Evolutionary conservation across 1,284 basidiomycete species (phyloP), one percentile per base, ranked within the genome.

Genomic region (Papiliotrema laurentii): DNA sequence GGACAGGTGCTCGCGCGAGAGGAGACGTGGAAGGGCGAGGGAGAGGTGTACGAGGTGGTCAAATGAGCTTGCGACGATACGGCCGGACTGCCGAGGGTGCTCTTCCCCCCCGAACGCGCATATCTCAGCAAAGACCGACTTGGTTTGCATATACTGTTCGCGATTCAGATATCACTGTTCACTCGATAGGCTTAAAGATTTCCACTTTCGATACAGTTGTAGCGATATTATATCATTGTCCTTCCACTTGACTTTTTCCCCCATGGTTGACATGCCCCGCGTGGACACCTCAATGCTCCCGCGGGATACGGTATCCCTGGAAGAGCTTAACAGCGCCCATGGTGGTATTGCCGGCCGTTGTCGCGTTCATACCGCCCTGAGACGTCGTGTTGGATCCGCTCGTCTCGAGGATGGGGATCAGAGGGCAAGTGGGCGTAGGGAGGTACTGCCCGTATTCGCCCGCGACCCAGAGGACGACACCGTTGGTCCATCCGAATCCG

Each of bases 401-500:
- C 38, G 54, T 48, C 28, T 69, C 61, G 38, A 71, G 59, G 40
- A 72, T 69, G 3, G 86, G 60, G 51, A 76, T 73, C 28, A 70
- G 56, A 2, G 89, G 88, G 58, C 88, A 92, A 33, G 76, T 64
- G 0, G 87, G 87, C 2, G 77, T 66, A 38, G 78, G 79, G 34
- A 91, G 78, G 31, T 82, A 72, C 3, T 78, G 52, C 0, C 87
- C 87, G 61, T 85, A 90, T 42, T 78, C 79, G 51, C 80, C 82
- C 5, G 86, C 83, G 7, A 84, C 73, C 84, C 85, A 89, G 35
- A 90, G 79, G 31, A 62, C 66, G 11, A 86, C 87, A 28, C 88
- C 89, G 66, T 92, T 92, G 25, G 89, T 91, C 89, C 89, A 93
- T n/a, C 89, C 87, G 39, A 69, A 67, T 1, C 65, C 66, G 2